Evolutionary conservation across 768 basidiomycete genomes (phyloP).

Genomic region (Lentinula sp.): DNA sequence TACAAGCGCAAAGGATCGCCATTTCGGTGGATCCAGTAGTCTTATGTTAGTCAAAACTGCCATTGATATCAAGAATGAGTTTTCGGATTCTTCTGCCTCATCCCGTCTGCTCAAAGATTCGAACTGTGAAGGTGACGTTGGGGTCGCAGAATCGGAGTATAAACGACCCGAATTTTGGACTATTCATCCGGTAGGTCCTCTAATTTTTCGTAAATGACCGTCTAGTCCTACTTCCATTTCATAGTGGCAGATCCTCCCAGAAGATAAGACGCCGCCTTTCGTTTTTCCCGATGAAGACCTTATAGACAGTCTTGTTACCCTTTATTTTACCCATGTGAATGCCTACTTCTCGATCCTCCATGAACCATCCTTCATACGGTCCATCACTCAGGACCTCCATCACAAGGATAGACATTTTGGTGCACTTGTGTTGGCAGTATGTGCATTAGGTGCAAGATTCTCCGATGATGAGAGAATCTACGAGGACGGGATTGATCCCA

Average conservation of each 20-base stretch:
- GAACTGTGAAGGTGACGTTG: no score
- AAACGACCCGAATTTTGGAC: slow-evolving; percentile 16
- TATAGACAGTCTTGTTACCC: slow-evolving; percentile 33
- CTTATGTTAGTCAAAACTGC: slow-evolving; percentile 26
- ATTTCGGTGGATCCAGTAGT: slow-evolving; percentile 27
- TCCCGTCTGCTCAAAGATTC: not conserved
- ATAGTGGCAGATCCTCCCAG: slow-evolving; percentile 12
- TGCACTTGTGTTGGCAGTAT: slow-evolving; percentile 41
- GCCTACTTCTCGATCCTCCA: slow-evolving; percentile 42
- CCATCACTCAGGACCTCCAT: slow-evolving; percentile 31
- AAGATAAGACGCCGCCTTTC: slow-evolving; percentile 12
- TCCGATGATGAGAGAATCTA: slow-evolving; percentile 34
- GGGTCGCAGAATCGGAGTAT: not conserved
- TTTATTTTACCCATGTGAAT: slow-evolving; percentile 43
- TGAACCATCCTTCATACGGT: slow-evolving; percentile 39
- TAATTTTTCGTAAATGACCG: not conserved
- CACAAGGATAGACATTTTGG: slow-evolving; percentile 33
- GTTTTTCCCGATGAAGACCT: slow-evolving; percentile 36
- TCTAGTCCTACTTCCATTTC: not conserved
- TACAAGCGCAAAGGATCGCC: slow-evolving; percentile 12
- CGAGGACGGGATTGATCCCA: not conserved
- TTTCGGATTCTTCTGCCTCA: slow-evolving; percentile 6
- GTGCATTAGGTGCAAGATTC: slow-evolving; percentile 43
- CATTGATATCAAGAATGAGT: slow-evolving; percentile 32
- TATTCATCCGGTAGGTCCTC: slow-evolving; percentile 13